Evolutionary conservation across 1,284 basidiomycete species (phyloP).

Genomic region (Fomitopsis betulina): DNA sequence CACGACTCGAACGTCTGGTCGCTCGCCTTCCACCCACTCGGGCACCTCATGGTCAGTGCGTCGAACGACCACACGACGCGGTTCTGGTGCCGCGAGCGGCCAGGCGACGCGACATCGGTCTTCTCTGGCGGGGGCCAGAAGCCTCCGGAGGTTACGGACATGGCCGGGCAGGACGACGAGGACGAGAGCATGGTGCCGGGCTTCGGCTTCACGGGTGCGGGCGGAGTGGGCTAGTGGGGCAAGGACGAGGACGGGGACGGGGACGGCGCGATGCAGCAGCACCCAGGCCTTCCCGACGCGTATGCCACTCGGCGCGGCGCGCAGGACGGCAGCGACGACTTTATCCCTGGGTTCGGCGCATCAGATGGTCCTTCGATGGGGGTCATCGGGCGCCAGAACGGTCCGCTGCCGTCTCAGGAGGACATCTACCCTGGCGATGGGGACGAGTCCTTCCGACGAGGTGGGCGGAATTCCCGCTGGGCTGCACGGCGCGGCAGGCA

Average conservation of each 20-base stretch:
- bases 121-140: conserved; percentile 76
- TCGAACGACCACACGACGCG: conserved; percentile 97
- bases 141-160: conserved; percentile 57
- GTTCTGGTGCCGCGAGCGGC: conserved; percentile 92
- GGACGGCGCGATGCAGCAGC: conserved; percentile 6
- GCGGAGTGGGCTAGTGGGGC: conserved; percentile 15
- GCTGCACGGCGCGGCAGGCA: conserved; percentile 5
- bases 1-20: conserved; percentile 99
- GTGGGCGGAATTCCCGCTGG: conserved; percentile 11
- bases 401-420: conserved; percentile 35
- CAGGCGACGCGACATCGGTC: conserved; percentile 65
- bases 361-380: conserved; percentile 10
- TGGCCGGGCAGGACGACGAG: conserved; percentile 59
- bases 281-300: conserved; percentile 11
- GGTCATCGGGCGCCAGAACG: conserved; percentile 32
- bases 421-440: conserved; percentile 34
- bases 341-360: conserved; percentile 24
- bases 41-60: conserved; percentile 89
- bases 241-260: conserved; percentile 21
- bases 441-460: conserved; percentile 13
- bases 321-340: conserved; percentile 15
- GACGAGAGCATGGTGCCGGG: conserved; percentile 62
- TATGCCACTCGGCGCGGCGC: not conserved
- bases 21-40: conserved; percentile 92
- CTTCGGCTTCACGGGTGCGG: conserved; percentile 23